Evolutionary conservation across 805 yeast genomes (phyloP).

Genomic region (Wickerhamiella qilinensis): DNA sequence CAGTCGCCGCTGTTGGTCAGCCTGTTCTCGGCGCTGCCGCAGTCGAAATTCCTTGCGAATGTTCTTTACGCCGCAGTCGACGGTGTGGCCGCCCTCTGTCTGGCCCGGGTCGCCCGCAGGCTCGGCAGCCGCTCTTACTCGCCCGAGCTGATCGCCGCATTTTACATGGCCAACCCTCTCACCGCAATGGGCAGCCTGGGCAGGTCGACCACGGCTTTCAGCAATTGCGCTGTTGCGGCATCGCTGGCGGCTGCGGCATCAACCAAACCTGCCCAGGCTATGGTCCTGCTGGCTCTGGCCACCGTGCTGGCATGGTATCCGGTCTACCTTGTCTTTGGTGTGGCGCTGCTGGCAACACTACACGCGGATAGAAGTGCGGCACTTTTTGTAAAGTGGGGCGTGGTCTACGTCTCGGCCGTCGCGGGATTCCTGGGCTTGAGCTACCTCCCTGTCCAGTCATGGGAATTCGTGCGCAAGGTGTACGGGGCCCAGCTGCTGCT

Average conservation of each 20-base stretch:
- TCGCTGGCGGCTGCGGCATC: constrained; percentile 31
- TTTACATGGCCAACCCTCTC: constrained; percentile 71
- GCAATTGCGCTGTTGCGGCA: constrained; percentile 39
- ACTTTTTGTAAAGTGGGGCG: neutral
- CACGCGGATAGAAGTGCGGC: neutral
- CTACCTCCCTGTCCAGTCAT: constrained; percentile 17
- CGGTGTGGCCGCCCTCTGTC: constrained; percentile 34
- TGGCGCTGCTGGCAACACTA: constrained; percentile 1
- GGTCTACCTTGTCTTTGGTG: constrained; percentile 28
- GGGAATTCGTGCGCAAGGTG: constrained; percentile 32
- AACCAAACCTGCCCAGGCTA: constrained; percentile 28
- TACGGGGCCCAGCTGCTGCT: constrained; percentile 40
- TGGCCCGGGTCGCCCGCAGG: constrained; percentile 31
- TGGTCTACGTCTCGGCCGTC: constrained; percentile 8
- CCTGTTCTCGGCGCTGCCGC: constrained; percentile 28
- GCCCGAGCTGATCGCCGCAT: constrained; percentile 37
- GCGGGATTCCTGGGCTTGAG: constrained; percentile 13
- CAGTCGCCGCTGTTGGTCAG: constrained; percentile 61
- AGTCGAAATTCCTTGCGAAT: constrained; percentile 11
- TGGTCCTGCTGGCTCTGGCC: constrained; percentile 42
- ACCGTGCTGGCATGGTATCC: constrained; percentile 51
- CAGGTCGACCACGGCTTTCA: constrained; percentile 47
- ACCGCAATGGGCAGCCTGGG: constrained; percentile 51
- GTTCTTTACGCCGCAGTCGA: constrained; percentile 45
- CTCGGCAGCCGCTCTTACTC: constrained; percentile 11